Base-by-base conservation (phyloP, 139 green algal species). In the Micractinium sp. region DNA sequence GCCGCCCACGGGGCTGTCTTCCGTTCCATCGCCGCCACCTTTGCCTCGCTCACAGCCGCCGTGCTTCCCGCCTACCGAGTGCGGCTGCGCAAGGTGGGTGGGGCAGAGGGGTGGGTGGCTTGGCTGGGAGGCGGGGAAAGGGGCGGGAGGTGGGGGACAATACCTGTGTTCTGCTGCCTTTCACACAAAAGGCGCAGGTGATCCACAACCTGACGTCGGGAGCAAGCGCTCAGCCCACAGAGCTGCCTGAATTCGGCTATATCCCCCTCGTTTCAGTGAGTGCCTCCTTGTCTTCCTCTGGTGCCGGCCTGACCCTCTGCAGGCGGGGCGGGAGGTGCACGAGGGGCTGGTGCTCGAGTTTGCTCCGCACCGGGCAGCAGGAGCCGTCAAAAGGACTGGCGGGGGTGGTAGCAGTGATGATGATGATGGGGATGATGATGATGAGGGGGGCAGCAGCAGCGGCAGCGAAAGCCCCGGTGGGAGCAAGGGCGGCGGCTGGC, bases 11-110 rank as follows among this genome's bases (percentile, higher is more conserved):
- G 74, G 56, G 53, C 81, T 7, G 81, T 85, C 23, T 85, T 85
- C 60, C 31, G 56, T 18, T 29, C 56, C 16, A 39, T 85, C 25
- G 81, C 81, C 7, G 53, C 60, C 56, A 74, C 81, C 23, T 85
- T 85, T 56, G 81, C 81, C 56, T 85, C 81, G 3, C 81, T 85
- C 15, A 74, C 56, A 22, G n/a, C 53, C 5, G 81, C 56, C 0
- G 81, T 85, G 81, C 56, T 85, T 56, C 81, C 81, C 2, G 56
- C 81, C n/a, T 85, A 85, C 56, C 56, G 56, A 7, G 53, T 85
- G 81, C 81, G 81, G 19, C 56, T 85, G 81, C 56, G n/a, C 56
- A 85, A 75, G 81, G 56, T 73, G 53, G n/a, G 81, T 33, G 22
- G 38, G 3, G 19, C 0, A 3, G 31, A 25, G 31, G 16, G 19